Conservation (phyloP, 495 filamentous ascomycete species). For the Annulohypoxylon moriforme region DNA sequence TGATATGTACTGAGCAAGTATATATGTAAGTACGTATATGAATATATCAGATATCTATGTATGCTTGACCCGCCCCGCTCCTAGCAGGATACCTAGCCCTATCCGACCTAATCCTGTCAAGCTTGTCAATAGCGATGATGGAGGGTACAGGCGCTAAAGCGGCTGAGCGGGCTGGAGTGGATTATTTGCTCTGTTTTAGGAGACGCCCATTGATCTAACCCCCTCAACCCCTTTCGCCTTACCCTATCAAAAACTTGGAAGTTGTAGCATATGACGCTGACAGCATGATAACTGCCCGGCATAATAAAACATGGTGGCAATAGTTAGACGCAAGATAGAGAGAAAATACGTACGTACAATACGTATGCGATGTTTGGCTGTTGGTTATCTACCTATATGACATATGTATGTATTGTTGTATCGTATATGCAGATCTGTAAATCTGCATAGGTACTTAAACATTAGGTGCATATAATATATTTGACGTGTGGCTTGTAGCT, state of each 20-base stretch:
- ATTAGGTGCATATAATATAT: background rate
- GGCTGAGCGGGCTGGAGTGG: slow-evolving; percentile 31
- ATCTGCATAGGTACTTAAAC: background rate
- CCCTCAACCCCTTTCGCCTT: background rate
- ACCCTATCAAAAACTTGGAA: slow-evolving; percentile 44
- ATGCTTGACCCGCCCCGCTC: slow-evolving; percentile 2
- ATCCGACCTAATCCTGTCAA: slow-evolving; percentile 16
- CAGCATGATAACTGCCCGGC: slow-evolving; percentile 29
- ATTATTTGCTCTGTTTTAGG: slow-evolving; percentile 23
- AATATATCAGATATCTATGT: background rate
- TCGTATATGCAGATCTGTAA: background rate
- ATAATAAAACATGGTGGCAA: slow-evolving; percentile 35
- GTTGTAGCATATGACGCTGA: slow-evolving; percentile 43
- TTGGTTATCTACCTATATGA: background rate
- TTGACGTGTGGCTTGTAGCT: slow-evolving; percentile 17
- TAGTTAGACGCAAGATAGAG: slow-evolving; percentile 6
- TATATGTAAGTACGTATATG: background rate
- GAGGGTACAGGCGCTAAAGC: slow-evolving; percentile 6
- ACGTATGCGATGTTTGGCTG: background rate
- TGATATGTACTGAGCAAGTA: no score
- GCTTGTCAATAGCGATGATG: slow-evolving; percentile 15
- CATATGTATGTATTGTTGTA: background rate
- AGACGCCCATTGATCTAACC: slow-evolving; percentile 1
- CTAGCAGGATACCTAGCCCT: slow-evolving; percentile 2
- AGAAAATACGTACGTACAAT: background rate